Conservation (phyloP, 306 rosid species). For the Malus orientalis region DNA sequence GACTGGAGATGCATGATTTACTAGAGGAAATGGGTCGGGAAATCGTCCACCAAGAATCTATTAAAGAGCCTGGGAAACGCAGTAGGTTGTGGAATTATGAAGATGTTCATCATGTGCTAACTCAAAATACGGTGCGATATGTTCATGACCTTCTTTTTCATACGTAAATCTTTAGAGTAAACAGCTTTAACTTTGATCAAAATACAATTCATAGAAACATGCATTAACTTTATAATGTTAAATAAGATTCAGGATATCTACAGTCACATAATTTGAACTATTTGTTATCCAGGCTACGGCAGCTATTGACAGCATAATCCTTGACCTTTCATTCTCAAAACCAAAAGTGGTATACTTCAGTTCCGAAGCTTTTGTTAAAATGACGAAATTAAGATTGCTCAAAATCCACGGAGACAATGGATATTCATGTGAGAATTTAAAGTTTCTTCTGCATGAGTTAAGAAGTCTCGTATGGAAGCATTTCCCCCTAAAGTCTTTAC, state of each 20-base stretch:
- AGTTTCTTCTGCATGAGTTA: not conserved
- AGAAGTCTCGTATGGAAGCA: constrained; percentile 14
- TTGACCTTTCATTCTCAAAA: not conserved
- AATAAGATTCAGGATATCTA: too few species aligned
- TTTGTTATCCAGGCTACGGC: not conserved
- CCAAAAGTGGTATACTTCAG: not conserved
- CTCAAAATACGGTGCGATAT: not conserved
- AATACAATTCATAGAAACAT: too few species aligned
- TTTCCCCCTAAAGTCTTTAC: constrained; percentile 8
- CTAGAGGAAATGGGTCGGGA: not conserved
- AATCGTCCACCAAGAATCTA: not conserved
- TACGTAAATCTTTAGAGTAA: not conserved
- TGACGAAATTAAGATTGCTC: constrained; percentile 19
- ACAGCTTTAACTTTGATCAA: not conserved
- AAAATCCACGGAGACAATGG: not conserved
- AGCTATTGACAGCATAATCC: constrained; percentile 8
- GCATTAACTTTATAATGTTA: too few species aligned
- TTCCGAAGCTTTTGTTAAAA: constrained; percentile 17
- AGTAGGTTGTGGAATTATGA: not conserved
- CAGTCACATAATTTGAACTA: too few species aligned
- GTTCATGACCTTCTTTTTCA: not conserved
- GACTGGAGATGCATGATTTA: not conserved
- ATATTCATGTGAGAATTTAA: not conserved
- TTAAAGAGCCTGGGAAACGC: not conserved
- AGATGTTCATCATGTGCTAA: constrained; percentile 3